Evolutionary conservation across 177 flowering plant genomes (phyloP), one percentile per base, ranked within the genome.

Genomic region (Vitis hybrid): DNA sequence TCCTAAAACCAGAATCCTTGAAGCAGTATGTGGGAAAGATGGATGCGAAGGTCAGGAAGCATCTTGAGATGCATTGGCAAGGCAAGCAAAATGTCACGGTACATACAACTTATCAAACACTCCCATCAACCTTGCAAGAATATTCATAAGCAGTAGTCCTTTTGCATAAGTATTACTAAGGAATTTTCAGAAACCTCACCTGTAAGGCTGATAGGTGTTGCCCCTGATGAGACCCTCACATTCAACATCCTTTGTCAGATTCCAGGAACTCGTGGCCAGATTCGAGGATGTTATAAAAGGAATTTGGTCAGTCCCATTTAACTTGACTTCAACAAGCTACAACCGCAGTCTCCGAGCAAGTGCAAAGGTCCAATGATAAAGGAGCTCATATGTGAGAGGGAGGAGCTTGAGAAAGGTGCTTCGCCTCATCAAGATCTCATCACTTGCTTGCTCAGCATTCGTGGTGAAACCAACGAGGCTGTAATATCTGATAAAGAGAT

Each of bases 321-420:
- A 86, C 62, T 34, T 86, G 4, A 85, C 88, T 0, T 84, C 83
- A 65, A 83, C 87, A 2, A 71, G 82, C 49, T 86, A 70, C 79
- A 80, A 74, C 34, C 71, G 80, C 14, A 77, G 85, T 63, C 74
- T 86, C 20, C 66, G 53, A 53, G 88, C 85, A 2, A 80, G 85
- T 56, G 22, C 20, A 11, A 69, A 74, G 69, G 62, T 77, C 20
- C 63, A 61, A 61, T 81, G 59, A 2, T 83, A 12, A 56, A 22
- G 51, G 71, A 69, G 1, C 79, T 84, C n/a, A 67, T 82, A 58
- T 9, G 0, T 0, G 78, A 82, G 76, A 83, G 48, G 69, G 57
- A 2, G 19, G 74, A 74, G 1, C 71, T 79, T 1, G 63, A 70
- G 57, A 54, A 67, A 19, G 67, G 73, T 7, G 77, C 71, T 48